A percentile compares a stretch with the other conserved stretches of the same genome.
phyloP scores from a whole-genome alignment of 371 early-diverging fungal genomes.

The Circinella minor region DNA sequence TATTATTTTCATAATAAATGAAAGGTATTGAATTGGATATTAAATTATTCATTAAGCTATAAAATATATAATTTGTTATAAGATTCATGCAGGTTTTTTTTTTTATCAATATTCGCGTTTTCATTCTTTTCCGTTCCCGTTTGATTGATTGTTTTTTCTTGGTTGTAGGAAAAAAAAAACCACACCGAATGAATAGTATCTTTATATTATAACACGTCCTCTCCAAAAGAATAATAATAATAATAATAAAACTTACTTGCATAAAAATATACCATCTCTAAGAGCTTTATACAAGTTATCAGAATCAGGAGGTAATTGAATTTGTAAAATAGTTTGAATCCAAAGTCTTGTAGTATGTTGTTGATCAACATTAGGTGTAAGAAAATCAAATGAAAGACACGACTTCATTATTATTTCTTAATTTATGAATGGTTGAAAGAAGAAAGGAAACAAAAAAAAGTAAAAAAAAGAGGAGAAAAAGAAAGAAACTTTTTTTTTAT shows the following conservation, averaged over 20 bases:
- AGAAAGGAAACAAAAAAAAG: background rate
- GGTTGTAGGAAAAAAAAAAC: too few relatives aligned
- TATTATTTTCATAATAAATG: slow-evolving; percentile 6
- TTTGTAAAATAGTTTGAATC: slow-evolving; percentile 15
- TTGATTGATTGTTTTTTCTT: too few relatives aligned
- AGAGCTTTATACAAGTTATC: slow-evolving; percentile 62
- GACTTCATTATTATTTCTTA: slow-evolving; percentile 13
- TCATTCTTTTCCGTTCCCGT: too few relatives aligned
- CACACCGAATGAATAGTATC: too few relatives aligned
- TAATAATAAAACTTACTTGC: slow-evolving; percentile 59
- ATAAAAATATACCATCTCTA: slow-evolving; percentile 83
- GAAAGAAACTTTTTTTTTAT: too few relatives aligned
- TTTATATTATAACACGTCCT: too few relatives aligned
- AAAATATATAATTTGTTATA: background rate
- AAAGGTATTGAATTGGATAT: background rate
- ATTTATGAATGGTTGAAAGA: background rate
- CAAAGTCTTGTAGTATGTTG: slow-evolving; percentile 13
- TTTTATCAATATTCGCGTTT: background rate
- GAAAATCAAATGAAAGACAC: slow-evolving; percentile 6
- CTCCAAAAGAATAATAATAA: too few relatives aligned
- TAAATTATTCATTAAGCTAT: slow-evolving; percentile 12
- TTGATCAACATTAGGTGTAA: slow-evolving; percentile 6
- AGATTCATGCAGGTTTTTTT: background rate
- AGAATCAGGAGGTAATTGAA: slow-evolving; percentile 15
- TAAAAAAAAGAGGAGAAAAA: background rate